Evolutionary conservation across 345 rosid species (phyloP).

Genomic region (Mercurialis annua): DNA sequence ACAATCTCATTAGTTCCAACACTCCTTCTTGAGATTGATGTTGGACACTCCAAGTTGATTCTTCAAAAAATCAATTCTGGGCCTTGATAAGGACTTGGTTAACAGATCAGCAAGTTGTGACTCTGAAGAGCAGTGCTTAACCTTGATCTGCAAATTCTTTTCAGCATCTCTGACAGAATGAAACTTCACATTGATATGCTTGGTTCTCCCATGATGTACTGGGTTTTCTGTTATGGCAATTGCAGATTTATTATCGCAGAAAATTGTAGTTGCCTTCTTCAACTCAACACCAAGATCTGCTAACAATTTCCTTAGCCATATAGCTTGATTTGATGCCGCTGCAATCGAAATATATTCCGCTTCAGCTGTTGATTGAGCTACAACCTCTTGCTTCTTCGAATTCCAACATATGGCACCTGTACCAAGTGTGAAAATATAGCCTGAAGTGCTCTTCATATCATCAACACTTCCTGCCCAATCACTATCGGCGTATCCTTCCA

Average conservation of each 20-base stretch:
- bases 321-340: neutral
- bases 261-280: neutral
- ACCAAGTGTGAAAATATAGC: neutral
- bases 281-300: neutral
- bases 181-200: neutral
- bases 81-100: neutral
- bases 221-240: neutral
- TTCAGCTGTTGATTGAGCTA: neutral
- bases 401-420: neutral
- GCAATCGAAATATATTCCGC: neutral
- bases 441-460: neutral
- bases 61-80: neutral
- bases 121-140: neutral
- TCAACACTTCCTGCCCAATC: neutral
- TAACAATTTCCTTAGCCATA: neutral
- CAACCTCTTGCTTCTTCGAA: neutral
- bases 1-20: too few species aligned
- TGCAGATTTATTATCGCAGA: neutral
- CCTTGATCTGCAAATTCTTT: neutral
- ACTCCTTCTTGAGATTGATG: neutral
- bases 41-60: neutral
- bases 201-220: neutral
- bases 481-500: neutral
- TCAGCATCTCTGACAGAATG: neutral
- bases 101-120: neutral